Base-by-base conservation (phyloP, 768 basidiomycete species). In the Trametes meyenii region DNA sequence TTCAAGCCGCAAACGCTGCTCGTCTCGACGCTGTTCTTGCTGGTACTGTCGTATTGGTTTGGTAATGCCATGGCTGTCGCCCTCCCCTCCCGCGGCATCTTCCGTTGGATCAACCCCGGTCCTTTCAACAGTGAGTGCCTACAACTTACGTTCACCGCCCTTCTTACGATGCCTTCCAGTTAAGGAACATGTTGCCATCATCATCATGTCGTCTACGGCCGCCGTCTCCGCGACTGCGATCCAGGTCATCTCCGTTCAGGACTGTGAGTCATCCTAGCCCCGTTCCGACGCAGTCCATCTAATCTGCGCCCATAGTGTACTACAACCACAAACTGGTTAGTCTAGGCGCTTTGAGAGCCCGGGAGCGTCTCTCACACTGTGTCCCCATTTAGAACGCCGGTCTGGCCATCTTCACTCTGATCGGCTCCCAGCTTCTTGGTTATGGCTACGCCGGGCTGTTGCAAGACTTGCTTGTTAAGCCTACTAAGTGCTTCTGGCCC, bases 11-110 rank as follows among this genome's bases (percentile, higher is more conserved):
- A 82, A 66, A 82, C 82, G 3, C 72, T 83, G 43, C 74, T 65
- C 39, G 82, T 83, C 65, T 81, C 79, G 40, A 79, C 76, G 38
- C 69, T 83, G 24, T 82, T 83, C 74, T 71, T 83, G 13, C 77
- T 82, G 50, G 78, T 85, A 55, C 74, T 85, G 36, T 78, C 81
- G 17, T 84, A 82, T 66, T 77, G 84, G 49, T 71, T 84, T 12
- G 85, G 83, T 1, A 75, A 75, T 43, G 69, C 70, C 13, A 71
- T 84, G 67, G 77, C 79, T 60, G 65, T 64, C 54, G 55, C 69
- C 19, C 66, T 78, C 36, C 73, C 75, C 23, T 63, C 69, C 35
- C 59, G 66, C 21, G 72, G 72, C 21, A 54, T 70, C 43, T 73
- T 71, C 66, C 61, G 69, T 10, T 76, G 61, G 57, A 60, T 78